Base-by-base conservation (phyloP, 768 basidiomycete species). In the Pulveroboletus ravenelii region DNA sequence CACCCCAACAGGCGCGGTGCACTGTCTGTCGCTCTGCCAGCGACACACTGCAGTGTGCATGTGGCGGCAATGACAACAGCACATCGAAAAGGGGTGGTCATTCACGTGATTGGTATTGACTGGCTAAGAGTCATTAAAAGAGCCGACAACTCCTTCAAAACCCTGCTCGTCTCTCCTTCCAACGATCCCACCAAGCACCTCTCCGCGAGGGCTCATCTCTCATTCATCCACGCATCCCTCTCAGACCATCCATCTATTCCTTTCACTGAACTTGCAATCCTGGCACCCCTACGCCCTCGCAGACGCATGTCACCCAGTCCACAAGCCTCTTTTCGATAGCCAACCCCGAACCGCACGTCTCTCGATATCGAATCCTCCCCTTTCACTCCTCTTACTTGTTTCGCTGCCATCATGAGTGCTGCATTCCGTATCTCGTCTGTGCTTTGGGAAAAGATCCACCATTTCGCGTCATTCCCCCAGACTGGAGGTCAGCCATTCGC, bases 401-500 rank as follows among this genome's bases (percentile, higher is more conserved):
- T 18, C 4, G 7, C 25, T 10, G 7, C 36, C 50, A 52, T 25
- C 56, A 76, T 77, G 76, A 66, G 69, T 41, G 66, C 67, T 15
- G 58, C 59, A 18, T 92, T 88, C 70, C 79, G 84, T 42, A 93
- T 94, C 53, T 78, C 85, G 23, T 72, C 83, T 51, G 77, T 82
- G 8, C 75, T 93, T 56, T 93, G 91, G 91, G 89, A 93, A 71
- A 84, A 79, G 72, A 90, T 93, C 52, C 87, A 88, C 72, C 87
- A 93, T 61, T 93, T 89, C 65, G 89, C 91, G 0, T 87, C 87
- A 1, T 93, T 93, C 69, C 89, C 90, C 5, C 93, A 93, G 72
- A 94, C 93, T 0, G 89, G 92, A 39, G 89, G 89, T 88, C 30
- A 55, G 82, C 70, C 29, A 6, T 45, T 36, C n/a, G 12, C 43